Conservation (phyloP, 2,329 filamentous ascomycete genomes). For the Diaporthe sp. region DNA sequence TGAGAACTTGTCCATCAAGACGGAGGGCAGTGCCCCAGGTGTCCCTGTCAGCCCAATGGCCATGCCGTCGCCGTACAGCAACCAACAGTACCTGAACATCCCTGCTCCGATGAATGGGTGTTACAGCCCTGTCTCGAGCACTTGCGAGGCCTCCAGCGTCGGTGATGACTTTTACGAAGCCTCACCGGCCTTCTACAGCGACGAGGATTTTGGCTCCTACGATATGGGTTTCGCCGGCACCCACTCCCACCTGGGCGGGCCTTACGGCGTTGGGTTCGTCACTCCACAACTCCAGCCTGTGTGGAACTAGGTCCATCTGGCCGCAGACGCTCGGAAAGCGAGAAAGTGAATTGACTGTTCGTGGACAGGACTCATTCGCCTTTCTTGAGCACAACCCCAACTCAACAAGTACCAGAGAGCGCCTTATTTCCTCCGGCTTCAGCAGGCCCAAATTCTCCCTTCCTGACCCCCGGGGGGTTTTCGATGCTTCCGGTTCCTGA, state of each 20-base stretch:
- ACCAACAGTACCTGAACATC: slow-evolving; percentile 71
- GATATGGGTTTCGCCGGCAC: slow-evolving; percentile 54
- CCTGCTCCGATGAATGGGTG: slow-evolving; percentile 72
- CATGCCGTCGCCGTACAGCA: slow-evolving; percentile 67
- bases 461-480: slow-evolving; percentile 57
- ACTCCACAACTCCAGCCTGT: slow-evolving; percentile 73
- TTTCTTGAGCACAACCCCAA: slow-evolving; percentile 56
- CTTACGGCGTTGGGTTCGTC: slow-evolving; percentile 71
- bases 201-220: slow-evolving; percentile 67
- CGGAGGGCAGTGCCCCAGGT: slow-evolving; percentile 59
- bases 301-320: slow-evolving; percentile 67
- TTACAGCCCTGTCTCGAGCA: slow-evolving; percentile 74
- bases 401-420: slow-evolving; percentile 59
- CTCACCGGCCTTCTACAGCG: slow-evolving; percentile 71
- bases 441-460: slow-evolving; percentile 57
- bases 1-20: slow-evolving; percentile 70
- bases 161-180: slow-evolving; percentile 56
- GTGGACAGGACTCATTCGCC: slow-evolving; percentile 61
- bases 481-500: slow-evolving; percentile 60
- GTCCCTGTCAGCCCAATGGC: slow-evolving; percentile 67
- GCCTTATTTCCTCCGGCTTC: slow-evolving; percentile 53
- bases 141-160: slow-evolving; percentile 53
- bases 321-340: slow-evolving; percentile 52
- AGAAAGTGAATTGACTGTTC: slow-evolving; percentile 65
- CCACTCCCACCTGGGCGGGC: slow-evolving; percentile 60